These are phyloP conservation scores for Triticum timopheevii DNA, from an alignment of 176 grass and related monocot species.

Conservation along the genomic window DNA sequence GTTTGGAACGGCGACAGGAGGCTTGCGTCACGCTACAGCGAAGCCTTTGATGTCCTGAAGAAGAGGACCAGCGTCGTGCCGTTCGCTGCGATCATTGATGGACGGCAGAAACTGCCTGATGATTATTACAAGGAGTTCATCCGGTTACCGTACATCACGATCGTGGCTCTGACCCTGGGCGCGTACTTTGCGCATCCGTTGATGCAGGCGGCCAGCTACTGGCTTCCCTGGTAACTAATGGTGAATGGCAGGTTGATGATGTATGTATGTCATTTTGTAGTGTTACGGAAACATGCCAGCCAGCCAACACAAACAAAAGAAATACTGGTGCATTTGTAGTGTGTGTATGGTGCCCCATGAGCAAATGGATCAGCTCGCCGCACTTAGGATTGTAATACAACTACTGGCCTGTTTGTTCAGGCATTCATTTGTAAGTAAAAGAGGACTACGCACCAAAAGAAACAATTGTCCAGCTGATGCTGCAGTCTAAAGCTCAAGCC, in stretches of 20 bases:
- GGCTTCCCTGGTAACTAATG: constrained; percentile 71
- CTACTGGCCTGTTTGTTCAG: background rate
- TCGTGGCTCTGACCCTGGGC: constrained; percentile 72
- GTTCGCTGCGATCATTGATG: constrained; percentile 76
- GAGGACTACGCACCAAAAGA: background rate
- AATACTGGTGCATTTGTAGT: background rate
- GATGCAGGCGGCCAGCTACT: constrained; percentile 92
- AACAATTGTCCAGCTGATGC: background rate
- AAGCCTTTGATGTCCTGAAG: constrained; percentile 72
- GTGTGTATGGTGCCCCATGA: background rate
- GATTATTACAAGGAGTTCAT: constrained; percentile 95
- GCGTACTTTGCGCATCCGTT: constrained; percentile 88
- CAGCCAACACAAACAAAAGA: background rate
- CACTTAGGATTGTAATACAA: background rate
- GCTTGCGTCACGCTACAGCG: constrained; percentile 55
- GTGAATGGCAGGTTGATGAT: constrained; percentile 8
- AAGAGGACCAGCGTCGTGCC: constrained; percentile 84
- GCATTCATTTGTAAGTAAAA: background rate
- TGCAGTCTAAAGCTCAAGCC: background rate
- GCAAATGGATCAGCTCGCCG: background rate
- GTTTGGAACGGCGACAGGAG: constrained; percentile 95
- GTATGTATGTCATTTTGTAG: constrained; percentile 14
- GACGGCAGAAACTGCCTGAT: constrained; percentile 76
- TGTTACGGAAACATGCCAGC: background rate
- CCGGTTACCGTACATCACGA: constrained; percentile 71